These are phyloP conservation scores for Chlorella sp. DNA, from an alignment of 139 green algal species.

Conservation along the genomic window DNA sequence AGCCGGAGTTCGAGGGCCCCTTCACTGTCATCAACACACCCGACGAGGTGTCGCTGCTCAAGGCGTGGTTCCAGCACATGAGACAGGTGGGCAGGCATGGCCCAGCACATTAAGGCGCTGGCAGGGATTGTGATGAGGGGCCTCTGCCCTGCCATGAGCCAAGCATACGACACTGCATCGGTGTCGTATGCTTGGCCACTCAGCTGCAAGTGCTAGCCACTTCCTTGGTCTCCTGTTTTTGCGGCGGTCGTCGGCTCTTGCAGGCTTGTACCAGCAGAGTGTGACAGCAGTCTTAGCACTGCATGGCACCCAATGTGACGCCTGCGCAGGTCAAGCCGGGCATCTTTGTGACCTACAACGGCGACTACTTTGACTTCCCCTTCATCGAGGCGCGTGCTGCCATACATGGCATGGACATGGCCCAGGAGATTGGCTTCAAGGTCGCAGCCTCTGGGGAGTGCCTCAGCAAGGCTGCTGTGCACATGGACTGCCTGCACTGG, in stretches of 20 bases:
- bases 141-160: no score
- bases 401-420: constrained; percentile 84
- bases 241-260: no score
- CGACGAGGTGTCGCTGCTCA: constrained; percentile 72
- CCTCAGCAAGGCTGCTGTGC: constrained; percentile 59
- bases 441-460: constrained; percentile 45
- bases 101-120: no score
- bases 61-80: constrained; percentile 91
- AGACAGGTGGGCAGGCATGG: constrained; percentile 46
- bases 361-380: constrained; percentile 97
- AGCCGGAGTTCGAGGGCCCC: constrained; percentile 86
- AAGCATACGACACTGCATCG: no score
- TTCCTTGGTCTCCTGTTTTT: no score
- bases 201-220: no score
- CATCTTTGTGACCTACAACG: constrained; percentile 99
- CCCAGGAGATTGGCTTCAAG: constrained; percentile 69
- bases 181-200: no score
- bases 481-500: constrained; percentile 97
- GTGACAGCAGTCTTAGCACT: no score
- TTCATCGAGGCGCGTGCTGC: constrained; percentile 86
- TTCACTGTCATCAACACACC: constrained; percentile 83
- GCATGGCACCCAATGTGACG: no score
- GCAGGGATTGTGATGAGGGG: no score
- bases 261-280: no score
- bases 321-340: constrained; percentile 73